phyloP scores from a whole-genome alignment of 805 yeast genomes.

The Candida sanyiensis region DNA sequence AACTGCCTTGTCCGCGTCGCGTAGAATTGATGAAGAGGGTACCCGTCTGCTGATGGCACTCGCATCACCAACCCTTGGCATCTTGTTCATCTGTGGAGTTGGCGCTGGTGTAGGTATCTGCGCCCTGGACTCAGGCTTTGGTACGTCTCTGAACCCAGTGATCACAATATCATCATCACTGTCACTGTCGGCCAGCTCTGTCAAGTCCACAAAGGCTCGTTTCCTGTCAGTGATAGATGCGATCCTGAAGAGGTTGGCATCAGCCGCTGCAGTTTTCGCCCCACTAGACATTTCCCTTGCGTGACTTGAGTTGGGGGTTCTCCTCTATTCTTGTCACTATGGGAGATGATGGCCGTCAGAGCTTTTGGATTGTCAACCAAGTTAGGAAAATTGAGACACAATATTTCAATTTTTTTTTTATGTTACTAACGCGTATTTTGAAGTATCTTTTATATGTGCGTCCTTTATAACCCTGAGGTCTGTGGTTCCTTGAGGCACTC shows the following conservation, averaged over 20 bases:
- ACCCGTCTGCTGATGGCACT: background rate
- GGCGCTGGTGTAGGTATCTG: background rate
- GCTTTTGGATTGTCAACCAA: no score
- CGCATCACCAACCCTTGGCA: background rate
- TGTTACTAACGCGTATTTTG: no score
- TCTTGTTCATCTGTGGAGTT: background rate
- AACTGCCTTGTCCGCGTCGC: background rate
- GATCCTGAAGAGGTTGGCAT: slow-evolving; percentile 4
- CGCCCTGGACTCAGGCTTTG: background rate
- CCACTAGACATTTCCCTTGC: background rate
- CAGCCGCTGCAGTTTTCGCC: background rate
- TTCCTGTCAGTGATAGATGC: background rate
- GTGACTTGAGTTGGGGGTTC: no score
- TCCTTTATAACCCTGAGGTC: no score
- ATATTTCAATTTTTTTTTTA: no score
- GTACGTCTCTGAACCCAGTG: slow-evolving; percentile 14
- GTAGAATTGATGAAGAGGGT: no score
- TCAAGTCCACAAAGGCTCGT: slow-evolving; percentile 15
- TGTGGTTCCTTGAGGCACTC: no score
- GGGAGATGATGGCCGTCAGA: no score
- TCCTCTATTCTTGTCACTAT: no score
- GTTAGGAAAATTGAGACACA: no score
- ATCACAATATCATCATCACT: slow-evolving; percentile 22
- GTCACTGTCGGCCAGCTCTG: slow-evolving; percentile 14
- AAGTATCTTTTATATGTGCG: no score